A percentile compares a stretch with the other conserved stretches of the same genome.
phyloP scores from a whole-genome alignment of 257 asterid species.

The Paulownia fortunei region DNA sequence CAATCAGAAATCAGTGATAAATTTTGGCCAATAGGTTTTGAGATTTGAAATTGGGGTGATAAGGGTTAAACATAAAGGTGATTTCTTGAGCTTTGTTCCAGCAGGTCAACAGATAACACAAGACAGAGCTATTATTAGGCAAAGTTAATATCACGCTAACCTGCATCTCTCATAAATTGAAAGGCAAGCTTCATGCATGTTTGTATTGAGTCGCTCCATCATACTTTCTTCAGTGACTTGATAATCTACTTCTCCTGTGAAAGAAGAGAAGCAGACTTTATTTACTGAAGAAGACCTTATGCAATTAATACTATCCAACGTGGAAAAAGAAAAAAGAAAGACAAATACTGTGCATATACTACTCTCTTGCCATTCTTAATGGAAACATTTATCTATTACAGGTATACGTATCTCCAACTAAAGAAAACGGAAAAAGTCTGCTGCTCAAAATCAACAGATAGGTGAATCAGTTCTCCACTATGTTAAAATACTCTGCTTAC shows the following conservation, averaged over 20 bases:
- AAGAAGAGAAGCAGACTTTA: not conserved
- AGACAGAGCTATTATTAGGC: constrained; percentile 1
- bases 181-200: constrained; percentile 80
- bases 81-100: not conserved
- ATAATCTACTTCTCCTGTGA: constrained; percentile 64
- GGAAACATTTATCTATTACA: not conserved
- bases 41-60: not conserved
- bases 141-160: constrained; percentile 36
- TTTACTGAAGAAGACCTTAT: not conserved
- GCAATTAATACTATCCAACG: not conserved
- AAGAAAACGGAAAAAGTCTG: not conserved
- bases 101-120: not conserved
- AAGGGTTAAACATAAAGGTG: not conserved
- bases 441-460: constrained; percentile 16
- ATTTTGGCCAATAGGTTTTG: not conserved
- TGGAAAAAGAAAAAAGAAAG: not conserved
- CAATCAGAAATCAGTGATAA: not conserved
- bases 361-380: not conserved
- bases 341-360: not conserved
- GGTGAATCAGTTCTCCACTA: not conserved
- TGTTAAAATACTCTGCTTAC: not conserved
- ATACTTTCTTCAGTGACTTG: constrained; percentile 76
- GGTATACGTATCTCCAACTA: not conserved
- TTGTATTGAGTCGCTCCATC: constrained; percentile 73
- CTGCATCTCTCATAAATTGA: constrained; percentile 69